Conservation (phyloP, 768 basidiomycete genomes). For the Psilocybe tampanensis region DNA sequence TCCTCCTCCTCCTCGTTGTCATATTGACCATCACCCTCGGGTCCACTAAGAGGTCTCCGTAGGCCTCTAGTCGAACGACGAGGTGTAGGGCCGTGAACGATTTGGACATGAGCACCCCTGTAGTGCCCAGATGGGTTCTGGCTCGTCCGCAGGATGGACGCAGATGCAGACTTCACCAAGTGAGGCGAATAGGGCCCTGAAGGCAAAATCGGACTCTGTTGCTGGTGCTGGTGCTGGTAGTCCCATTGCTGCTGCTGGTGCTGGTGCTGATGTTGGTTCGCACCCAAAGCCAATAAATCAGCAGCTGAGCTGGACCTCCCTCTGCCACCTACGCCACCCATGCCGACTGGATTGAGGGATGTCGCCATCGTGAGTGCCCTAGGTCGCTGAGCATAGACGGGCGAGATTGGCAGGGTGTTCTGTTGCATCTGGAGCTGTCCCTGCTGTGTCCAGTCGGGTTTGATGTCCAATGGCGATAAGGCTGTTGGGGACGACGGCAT, state of each 20-base stretch:
- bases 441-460: no score
- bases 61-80: no score
- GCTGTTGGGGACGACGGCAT: background rate
- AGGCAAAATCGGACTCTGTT: no score
- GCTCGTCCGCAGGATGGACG: slow-evolving; percentile 9
- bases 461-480: background rate
- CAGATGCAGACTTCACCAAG: slow-evolving; percentile 15
- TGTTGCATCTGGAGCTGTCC: background rate
- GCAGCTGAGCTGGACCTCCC: slow-evolving; percentile 9
- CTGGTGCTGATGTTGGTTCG: background rate
- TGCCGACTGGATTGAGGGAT: background rate
- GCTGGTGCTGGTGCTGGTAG: no score
- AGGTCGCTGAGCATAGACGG: background rate
- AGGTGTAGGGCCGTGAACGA: no score
- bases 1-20: background rate
- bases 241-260: background rate
- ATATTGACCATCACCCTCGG: no score
- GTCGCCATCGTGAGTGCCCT: background rate
- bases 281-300: background rate
- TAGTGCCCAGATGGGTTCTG: background rate
- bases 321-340: background rate
- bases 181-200: no score
- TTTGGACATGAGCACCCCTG: background rate
- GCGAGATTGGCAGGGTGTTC: slow-evolving; percentile 11
- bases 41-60: no score